phyloP scores from a whole-genome alignment of 164 flowering plant species.

The Aristolochia fimbriata region DNA sequence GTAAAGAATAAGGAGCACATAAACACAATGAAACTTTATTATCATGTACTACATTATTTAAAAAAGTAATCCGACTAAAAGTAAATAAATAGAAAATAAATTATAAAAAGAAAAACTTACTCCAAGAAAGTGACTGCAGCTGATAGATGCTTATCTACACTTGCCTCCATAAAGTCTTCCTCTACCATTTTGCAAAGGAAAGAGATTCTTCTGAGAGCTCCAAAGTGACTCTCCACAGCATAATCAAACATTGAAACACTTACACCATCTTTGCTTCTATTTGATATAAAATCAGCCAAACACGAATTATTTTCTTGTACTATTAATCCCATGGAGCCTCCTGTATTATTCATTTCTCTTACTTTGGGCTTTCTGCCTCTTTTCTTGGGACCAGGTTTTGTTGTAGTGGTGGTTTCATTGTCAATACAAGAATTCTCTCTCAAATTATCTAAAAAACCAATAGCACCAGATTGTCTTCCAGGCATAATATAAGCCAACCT shows the following conservation, averaged over 20 bases:
- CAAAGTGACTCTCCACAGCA: constrained; percentile 52
- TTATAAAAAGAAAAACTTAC: constrained; percentile 12
- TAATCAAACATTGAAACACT: constrained; percentile 45
- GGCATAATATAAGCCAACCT: neutral
- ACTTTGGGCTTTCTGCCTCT: neutral
- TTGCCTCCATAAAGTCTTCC: constrained; percentile 16
- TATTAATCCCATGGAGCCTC: neutral
- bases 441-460: neutral
- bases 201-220: constrained; percentile 33
- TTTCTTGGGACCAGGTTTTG: neutral
- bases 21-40: neutral
- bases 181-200: constrained; percentile 36
- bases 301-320: neutral
- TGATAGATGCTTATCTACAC: constrained; percentile 33
- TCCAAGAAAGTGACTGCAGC: constrained; percentile 45
- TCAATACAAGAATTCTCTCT: neutral
- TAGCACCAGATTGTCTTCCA: too few species aligned
- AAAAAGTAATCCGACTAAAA: neutral
- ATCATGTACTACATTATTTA: neutral
- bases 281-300: constrained; percentile 1
- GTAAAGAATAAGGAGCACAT: neutral
- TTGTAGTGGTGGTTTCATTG: neutral
- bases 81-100: neutral
- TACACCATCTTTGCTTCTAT: constrained; percentile 9
- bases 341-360: neutral